Evolutionary conservation across 495 filamentous ascomycete species (phyloP).

Genomic region (Staphylotrichum longicolle): DNA sequence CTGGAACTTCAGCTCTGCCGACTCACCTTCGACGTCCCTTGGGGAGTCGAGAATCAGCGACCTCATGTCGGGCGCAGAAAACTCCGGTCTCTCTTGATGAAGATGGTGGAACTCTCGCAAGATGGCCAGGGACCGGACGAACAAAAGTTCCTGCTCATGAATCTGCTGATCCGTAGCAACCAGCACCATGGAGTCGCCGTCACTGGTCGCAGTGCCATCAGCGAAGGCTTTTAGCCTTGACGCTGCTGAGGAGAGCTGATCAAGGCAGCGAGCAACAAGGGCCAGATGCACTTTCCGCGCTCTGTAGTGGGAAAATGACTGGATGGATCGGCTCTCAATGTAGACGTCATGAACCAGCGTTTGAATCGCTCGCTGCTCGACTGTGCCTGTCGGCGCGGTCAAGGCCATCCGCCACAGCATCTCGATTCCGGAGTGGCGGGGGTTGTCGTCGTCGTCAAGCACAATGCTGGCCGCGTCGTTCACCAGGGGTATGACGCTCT

Average conservation of each 20-base stretch:
- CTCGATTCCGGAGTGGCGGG: constrained; percentile 60
- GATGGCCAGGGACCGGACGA: constrained; percentile 61
- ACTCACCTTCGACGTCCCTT: constrained; percentile 51
- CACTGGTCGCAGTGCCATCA: constrained; percentile 42
- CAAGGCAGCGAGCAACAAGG: constrained; percentile 73
- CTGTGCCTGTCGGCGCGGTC: constrained; percentile 62
- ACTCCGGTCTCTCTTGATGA: constrained; percentile 48
- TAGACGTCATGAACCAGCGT: constrained; percentile 71
- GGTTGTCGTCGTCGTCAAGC: constrained; percentile 44
- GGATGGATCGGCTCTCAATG: constrained; percentile 52
- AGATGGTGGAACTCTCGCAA: constrained; percentile 47
- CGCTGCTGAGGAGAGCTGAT: constrained; percentile 70
- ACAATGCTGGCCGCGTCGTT: constrained; percentile 39
- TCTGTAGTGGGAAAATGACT: constrained; percentile 43
- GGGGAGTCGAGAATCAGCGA: constrained; percentile 42
- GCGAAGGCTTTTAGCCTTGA: constrained; percentile 52
- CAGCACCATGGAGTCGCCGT: constrained; percentile 52
- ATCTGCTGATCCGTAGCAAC: constrained; percentile 45
- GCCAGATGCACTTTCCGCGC: constrained; percentile 66
- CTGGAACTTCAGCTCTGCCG: constrained; percentile 69
- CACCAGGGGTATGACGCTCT: constrained; percentile 41
- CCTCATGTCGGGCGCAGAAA: constrained; percentile 49
- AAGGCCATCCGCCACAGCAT: constrained; percentile 82
- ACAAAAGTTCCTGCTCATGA: constrained; percentile 56
- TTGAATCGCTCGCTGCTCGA: constrained; percentile 65